phyloP scores from a whole-genome alignment of 305 asterid genomes.

The Fraxinus albicans region DNA sequence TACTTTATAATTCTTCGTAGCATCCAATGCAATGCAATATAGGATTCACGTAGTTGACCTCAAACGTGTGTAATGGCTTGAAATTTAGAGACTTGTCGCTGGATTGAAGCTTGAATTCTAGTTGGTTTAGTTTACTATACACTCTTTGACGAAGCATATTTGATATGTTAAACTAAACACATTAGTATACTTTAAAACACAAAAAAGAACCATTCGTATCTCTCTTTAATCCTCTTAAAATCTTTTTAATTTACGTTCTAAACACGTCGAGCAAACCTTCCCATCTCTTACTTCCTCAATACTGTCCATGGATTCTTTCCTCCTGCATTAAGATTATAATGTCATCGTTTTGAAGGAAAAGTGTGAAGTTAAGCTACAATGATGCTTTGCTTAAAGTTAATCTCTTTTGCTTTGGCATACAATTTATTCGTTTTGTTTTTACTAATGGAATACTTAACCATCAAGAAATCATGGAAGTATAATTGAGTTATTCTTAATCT shows the following conservation, averaged over 20 bases:
- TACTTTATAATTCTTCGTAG: background rate
- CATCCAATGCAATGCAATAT: background rate
- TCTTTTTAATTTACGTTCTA: background rate
- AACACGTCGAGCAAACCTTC: background rate
- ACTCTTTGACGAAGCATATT: no score
- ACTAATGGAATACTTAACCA: background rate
- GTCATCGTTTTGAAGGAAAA: background rate
- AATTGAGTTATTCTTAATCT: background rate
- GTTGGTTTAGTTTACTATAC: no score
- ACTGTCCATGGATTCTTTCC: background rate
- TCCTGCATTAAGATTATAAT: background rate
- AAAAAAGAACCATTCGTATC: no score
- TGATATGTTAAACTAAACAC: background rate
- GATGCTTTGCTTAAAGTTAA: conserved; percentile 6
- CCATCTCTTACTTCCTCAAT: background rate
- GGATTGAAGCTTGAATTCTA: no score
- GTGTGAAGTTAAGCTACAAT: background rate
- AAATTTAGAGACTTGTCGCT: no score
- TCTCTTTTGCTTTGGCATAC: conserved; percentile 15
- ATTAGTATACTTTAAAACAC: no score
- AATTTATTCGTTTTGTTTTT: conserved; percentile 23
- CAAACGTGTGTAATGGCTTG: no score
- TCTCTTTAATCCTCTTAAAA: background rate
- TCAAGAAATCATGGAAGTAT: background rate
- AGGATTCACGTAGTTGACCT: background rate